These are phyloP conservation scores for Triticum monococcum DNA, from an alignment of 176 grass and related monocot species.

Conservation along the genomic window DNA sequence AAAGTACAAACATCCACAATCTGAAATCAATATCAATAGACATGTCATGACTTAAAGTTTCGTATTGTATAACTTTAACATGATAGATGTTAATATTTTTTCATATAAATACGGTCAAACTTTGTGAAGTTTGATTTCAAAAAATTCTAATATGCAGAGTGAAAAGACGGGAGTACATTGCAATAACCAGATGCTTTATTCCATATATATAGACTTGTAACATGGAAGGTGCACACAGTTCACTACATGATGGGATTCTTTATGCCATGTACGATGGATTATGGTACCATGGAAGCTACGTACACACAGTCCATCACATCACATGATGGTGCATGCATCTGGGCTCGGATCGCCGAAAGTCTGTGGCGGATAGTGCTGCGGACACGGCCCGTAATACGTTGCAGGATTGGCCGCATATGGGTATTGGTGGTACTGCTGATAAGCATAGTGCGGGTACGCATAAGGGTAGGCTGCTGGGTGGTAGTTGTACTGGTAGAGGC, in stretches of 20 bases:
- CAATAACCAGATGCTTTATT: background rate
- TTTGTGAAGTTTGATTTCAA: too few relatives aligned
- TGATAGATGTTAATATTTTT: too few relatives aligned
- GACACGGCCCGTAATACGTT: background rate
- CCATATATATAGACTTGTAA: too few relatives aligned
- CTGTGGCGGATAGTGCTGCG: background rate
- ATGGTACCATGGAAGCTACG: background rate
- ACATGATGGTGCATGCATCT: constrained; percentile 32
- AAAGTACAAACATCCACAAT: too few relatives aligned
- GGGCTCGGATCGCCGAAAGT: constrained; percentile 31
- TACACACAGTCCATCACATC: background rate
- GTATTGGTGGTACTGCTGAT: background rate
- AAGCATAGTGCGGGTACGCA: background rate
- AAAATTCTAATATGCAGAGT: too few relatives aligned
- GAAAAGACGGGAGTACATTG: too few relatives aligned
- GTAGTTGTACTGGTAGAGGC: background rate
- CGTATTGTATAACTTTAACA: too few relatives aligned
- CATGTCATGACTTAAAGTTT: too few relatives aligned
- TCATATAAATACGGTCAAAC: too few relatives aligned
- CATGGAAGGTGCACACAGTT: background rate
- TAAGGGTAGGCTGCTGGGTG: background rate
- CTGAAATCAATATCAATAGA: too few relatives aligned
- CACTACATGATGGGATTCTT: background rate
- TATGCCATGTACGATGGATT: background rate
- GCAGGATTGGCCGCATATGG: background rate